Base-by-base conservation (phyloP, 257 asterid species). In the Ligustrum vulgare region DNA sequence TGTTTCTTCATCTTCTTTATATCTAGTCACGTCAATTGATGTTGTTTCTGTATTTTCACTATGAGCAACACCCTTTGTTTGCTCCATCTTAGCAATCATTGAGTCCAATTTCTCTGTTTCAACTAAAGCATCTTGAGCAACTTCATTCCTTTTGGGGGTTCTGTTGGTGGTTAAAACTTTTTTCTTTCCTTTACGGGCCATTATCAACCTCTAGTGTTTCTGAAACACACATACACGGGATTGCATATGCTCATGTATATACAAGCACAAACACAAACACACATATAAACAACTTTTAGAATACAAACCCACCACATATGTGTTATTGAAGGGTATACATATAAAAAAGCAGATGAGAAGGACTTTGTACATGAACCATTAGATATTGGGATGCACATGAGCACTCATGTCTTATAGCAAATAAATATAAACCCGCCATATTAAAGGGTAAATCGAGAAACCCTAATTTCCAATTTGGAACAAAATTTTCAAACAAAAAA, bases 151-250 rank as follows among this genome's bases (percentile, higher is more conserved):
- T 51, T 70, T 71, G 15, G 28, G 77, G 45, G 76, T 39, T 39
- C 45, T 63, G 43, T 35, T 39, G 32, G 82, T 72, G 69, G 74
- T 75, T 49, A 65, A 71, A 69, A 67, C 60, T 45, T 47, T 78
- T 45, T 66, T 79, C 78, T 79, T 73, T 68, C 85, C 78, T 79
- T 79, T 77, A 75, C 15, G 22, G 49, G 45, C 83, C 87, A 83
- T 85, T 72, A 37, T 74, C 75, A 45, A 37, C 82, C 84, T 80
- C 32, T 4, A 71, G 4, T 58, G 70, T 72, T 28, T 71, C 78
- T 60, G 28, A 84, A 73, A 64, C 70, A 73, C 75, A 54, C 67
- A 20, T 20, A 23, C 12, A 22, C 0, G 6, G 1, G 32, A 58
- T 58, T 58, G 33, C 16, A 58, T 23, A 22, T n/a, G 23, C 23